These are phyloP conservation scores for Vitis hybrid DNA, from an alignment of 177 flowering plant genomes.

Conservation along the genomic window DNA sequence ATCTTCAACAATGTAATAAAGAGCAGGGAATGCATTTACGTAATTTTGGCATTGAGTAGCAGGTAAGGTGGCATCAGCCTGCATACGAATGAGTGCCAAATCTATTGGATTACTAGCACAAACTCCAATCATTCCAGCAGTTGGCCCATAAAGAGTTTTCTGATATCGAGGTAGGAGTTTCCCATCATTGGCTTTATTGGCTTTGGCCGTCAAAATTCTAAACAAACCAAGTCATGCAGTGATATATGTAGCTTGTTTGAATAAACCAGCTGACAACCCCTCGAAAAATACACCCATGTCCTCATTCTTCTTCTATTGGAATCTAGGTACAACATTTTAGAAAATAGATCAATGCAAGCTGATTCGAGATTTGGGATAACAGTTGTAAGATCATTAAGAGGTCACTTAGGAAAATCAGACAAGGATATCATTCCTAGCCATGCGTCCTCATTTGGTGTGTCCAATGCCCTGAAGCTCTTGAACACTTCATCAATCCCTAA, in stretches of 20 bases:
- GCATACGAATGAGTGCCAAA: slow-evolving; percentile 96
- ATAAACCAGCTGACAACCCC: slow-evolving; percentile 95
- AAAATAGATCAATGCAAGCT: too few relatives aligned
- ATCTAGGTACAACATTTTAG: too few relatives aligned
- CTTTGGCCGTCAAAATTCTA: slow-evolving; percentile 12
- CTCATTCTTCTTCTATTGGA: slow-evolving; percentile 35
- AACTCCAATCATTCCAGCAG: slow-evolving; percentile 95
- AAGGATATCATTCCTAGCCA: too few relatives aligned
- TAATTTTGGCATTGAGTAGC: slow-evolving; percentile 81
- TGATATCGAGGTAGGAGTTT: too few relatives aligned
- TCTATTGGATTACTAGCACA: slow-evolving; percentile 93
- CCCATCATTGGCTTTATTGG: too few relatives aligned
- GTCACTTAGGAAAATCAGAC: too few relatives aligned
- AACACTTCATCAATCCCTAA: too few relatives aligned
- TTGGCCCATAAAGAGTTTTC: too few relatives aligned
- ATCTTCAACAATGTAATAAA: slow-evolving; percentile 72
- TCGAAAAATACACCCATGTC: slow-evolving; percentile 88
- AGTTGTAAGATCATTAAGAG: too few relatives aligned
- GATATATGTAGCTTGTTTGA: slow-evolving; percentile 96
- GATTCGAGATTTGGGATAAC: too few relatives aligned
- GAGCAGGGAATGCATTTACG: slow-evolving; percentile 90
- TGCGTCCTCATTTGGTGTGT: too few relatives aligned
- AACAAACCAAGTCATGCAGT: slow-evolving; percentile 97
- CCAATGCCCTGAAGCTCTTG: too few relatives aligned
- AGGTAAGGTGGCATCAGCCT: slow-evolving; percentile 95